phyloP scores from a whole-genome alignment of 257 asterid species.

The Solanum phureja region DNA sequence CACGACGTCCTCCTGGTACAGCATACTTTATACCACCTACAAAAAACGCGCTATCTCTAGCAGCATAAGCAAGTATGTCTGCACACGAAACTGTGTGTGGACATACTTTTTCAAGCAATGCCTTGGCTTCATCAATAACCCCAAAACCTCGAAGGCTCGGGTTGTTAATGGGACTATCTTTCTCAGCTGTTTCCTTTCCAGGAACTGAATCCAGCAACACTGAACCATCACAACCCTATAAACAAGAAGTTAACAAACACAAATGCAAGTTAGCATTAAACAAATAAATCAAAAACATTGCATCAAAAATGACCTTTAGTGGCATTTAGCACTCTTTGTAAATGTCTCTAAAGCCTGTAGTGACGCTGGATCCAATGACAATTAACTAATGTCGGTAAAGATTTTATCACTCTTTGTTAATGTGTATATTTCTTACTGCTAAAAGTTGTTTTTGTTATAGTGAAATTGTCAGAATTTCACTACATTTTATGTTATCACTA shows the following conservation, averaged over 20 bases:
- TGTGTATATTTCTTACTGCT: background rate
- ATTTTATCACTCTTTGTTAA: background rate
- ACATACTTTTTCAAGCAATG: background rate
- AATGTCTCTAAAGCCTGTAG: too few relatives aligned
- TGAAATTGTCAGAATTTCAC: background rate
- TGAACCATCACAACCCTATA: background rate
- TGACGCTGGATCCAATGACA: background rate
- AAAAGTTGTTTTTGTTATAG: background rate
- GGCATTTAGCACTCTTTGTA: background rate
- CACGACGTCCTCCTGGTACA: slow-evolving; percentile 2
- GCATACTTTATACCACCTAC: background rate
- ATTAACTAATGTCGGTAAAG: background rate
- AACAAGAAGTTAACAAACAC: background rate
- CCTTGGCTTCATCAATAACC: background rate
- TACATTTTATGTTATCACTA: background rate
- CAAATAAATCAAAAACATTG: background rate
- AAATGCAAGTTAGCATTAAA: background rate
- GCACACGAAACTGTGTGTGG: background rate
- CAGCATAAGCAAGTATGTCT: slow-evolving; percentile 1
- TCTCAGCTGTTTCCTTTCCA: background rate
- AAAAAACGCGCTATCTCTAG: background rate
- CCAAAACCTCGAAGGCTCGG: background rate
- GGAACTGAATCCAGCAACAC: background rate
- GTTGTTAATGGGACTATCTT: slow-evolving; percentile 1
- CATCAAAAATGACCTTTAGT: background rate